These are phyloP conservation scores for Xylariales sp. DNA, from an alignment of 2,329 filamentous ascomycete genomes.

Conservation along the genomic window DNA sequence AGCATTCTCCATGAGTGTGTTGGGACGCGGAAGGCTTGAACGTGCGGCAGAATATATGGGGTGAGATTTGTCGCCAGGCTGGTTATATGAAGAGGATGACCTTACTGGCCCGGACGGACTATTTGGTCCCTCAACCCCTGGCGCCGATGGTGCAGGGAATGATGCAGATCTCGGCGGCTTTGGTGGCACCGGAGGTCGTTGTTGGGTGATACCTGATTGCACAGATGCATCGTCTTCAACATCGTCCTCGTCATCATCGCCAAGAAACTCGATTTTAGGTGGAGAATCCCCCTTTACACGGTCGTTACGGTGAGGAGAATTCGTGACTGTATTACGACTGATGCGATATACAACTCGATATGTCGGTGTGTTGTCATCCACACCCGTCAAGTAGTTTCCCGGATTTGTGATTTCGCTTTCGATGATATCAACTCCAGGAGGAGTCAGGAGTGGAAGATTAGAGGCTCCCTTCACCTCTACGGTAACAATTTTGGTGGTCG, in stretches of 20 bases:
- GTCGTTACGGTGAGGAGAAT: constrained; percentile 29
- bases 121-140: constrained; percentile 8
- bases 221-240: constrained; percentile 6
- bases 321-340: constrained; percentile 45
- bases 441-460: constrained; percentile 46
- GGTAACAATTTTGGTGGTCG: constrained; percentile 59
- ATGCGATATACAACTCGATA: constrained; percentile 59
- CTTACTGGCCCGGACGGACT: not conserved
- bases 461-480: constrained; percentile 55
- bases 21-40: constrained; percentile 17
- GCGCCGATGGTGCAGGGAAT: constrained; percentile 10
- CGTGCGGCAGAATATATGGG: no score
- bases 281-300: constrained; percentile 15
- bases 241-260: constrained; percentile 13
- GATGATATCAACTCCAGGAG: constrained; percentile 56
- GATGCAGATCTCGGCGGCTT: constrained; percentile 16
- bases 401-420: constrained; percentile 32
- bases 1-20: constrained; percentile 24
- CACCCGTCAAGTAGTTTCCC: constrained; percentile 13
- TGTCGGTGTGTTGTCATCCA: constrained; percentile 23
- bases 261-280: constrained; percentile 16
- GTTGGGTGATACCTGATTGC: not conserved
- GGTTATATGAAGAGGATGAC: constrained; percentile 11
- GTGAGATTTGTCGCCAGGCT: constrained; percentile 14
- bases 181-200: constrained; percentile 18